Base-by-base conservation (phyloP, 2,329 filamentous ascomycete genomes). In the Calonectria crousiana region DNA sequence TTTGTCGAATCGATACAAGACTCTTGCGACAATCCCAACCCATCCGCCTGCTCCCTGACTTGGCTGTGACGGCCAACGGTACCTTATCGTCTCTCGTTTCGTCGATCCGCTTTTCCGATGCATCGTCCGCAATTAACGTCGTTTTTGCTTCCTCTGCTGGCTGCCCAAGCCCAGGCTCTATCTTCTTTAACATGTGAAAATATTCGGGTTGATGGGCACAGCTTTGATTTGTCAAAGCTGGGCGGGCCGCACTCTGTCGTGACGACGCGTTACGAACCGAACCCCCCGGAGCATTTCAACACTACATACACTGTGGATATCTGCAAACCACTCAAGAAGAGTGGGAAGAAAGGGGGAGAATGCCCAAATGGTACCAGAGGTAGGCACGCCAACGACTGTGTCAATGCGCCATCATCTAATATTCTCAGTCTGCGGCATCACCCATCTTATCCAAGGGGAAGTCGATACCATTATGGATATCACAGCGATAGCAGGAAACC, bases 261-360 rank as follows among this genome's bases (percentile, higher is more conserved):
- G 69, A 91, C 91, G 64, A 88, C 86, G 80, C 88, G 87, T 78
- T 87, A 88, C 76, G 84, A 89, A 41, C 88, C 89, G 26, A 89
- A 87, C 20, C 87, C 88, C 20, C 87, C 90, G 34, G 88, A 87
- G 74, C 81, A 85, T 67, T 78, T 78, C 72, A 97, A 97, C 84
- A 95, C 92, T 32, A 96, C 95, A 53, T 97, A 95, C 84, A 96
- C 94, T 0, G 82, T 97, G 72, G 94, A 97, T 80, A 88, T 97
- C 64, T 98, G 95, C 86, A 85, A 88, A 67, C 88, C 91, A 9
- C 85, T 98, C 77, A 90, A 91, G 83, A 90, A 90, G 82, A 89
- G 88, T 65, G 91, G 90, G 53, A 85, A 87, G 23, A 88, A 89
- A 77, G 84, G 88, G 8, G 87, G 92, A 47, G 87, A 93, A 80